Evolutionary conservation across 331 rosid species (phyloP).

Genomic region (Quercus phellos): DNA sequence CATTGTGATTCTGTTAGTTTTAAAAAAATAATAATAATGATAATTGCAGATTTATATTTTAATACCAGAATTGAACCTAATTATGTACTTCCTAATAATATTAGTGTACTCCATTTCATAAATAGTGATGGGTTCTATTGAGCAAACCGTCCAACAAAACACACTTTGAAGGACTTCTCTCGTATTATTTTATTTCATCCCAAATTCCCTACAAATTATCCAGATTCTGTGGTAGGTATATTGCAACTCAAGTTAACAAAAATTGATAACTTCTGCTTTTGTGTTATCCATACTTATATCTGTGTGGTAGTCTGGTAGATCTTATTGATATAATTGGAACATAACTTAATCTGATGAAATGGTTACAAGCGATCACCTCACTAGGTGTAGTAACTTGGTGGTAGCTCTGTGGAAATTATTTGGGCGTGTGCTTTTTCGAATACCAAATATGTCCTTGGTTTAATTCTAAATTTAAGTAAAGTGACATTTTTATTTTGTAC

Average conservation of each 20-base stretch:
- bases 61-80: too few species aligned
- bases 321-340: background rate
- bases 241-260: too few species aligned
- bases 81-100: too few species aligned
- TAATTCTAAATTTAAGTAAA: background rate
- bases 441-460: background rate
- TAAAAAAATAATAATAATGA: too few species aligned
- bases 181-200: too few species aligned
- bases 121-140: background rate
- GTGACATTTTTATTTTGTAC: background rate
- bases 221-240: too few species aligned
- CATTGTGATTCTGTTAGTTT: background rate
- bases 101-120: background rate
- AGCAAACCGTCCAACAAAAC: background rate
- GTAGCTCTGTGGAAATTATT: background rate
- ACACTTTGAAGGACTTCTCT: background rate
- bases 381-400: background rate
- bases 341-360: background rate
- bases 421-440: background rate
- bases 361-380: background rate
- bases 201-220: too few species aligned
- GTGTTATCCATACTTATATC: background rate
- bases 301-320: background rate
- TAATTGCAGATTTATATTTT: too few species aligned
- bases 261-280: too few species aligned